Base-by-base conservation (phyloP, 495 filamentous ascomycete genomes). In the Amorphotheca resinae region DNA sequence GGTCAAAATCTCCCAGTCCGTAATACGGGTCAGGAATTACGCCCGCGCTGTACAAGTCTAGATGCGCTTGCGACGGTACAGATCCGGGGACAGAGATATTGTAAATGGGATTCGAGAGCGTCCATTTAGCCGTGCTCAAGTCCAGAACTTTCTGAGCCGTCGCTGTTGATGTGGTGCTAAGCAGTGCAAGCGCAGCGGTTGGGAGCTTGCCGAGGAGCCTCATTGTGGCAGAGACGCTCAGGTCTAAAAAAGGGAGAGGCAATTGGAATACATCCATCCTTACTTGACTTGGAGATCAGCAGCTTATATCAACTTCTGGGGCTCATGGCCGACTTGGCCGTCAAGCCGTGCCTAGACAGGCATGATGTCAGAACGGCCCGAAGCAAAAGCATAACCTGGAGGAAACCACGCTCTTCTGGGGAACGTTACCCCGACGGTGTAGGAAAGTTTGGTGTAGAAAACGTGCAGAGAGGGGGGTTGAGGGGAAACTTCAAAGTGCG, bases 41-140 rank as follows among this genome's bases (percentile, higher is more conserved):
- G 15, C 55, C 47, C 22, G 65, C 59, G 31, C 62, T 53, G 22
- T 75, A 62, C 20, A 85, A 62, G 57, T 85, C 80, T 21, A 78
- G 66, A 42, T 83, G 77, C 8, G 79, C 65, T 30, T 82, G 76
- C 0, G 76, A 80, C 4, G 80, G 80, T 2, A 82, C 61, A 16
- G 61, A 63, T 4, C 67, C 79, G 1, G 74, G 72, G 11, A 80
- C 73, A 0, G 64, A 72, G 12, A 70, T 67, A 48, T 77, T 74
- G 30, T 65, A 44, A 4, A 62, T 64, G 15, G 60, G 54, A 45
- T 67, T 76, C 12, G 63, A 66, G 9, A 82, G 58, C 0, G 67
- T 75, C 78, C 78, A 82, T 35, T 57, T 45, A 41, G 64, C 59
- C 0, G 61, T 60, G 34, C 69, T 69, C 14, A 82, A 56, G 32